Percentiles rank a stretch among this genome's conserved stretches.
These are phyloP conservation scores for barrel medic (Medicago truncatula) DNA, from an alignment of 306 rosid species.

Conservation along the genomic window MtrunA17r5.0-ANR NC_053043.1:39713001-39713500, in stretches of 20 bases:
- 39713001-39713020: conserved; percentile 81
- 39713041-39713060: conserved; percentile 49
- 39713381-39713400: conserved; percentile 59
- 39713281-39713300: conserved; percentile 75
- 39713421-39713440: conserved; percentile 98
- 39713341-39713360: conserved; percentile 81
- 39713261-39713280: conserved; percentile 78
- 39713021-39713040: conserved; percentile 78
- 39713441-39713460: conserved; percentile 65
- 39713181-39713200: conserved; percentile 91
- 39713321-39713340: conserved; percentile 87
- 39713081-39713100: conserved; percentile 48
- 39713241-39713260: conserved; percentile 70
- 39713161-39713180: conserved; percentile 93
- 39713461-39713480: conserved; percentile 57
- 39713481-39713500: conserved; percentile 55
- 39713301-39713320: conserved; percentile 97
- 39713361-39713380: conserved; percentile 75
- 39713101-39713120: conserved; percentile 37
- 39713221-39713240: conserved; percentile 59
- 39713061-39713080: conserved; percentile 44
- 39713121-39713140: conserved; percentile 58
- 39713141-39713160: conserved; percentile 91
- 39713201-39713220: conserved; percentile 96
- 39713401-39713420: conserved; percentile 62